Percentiles rank a stretch among this genome's conserved stretches.
Conservation (phyloP, 2,329 filamentous ascomycete genomes). For the Xylaria sp. region DNA sequence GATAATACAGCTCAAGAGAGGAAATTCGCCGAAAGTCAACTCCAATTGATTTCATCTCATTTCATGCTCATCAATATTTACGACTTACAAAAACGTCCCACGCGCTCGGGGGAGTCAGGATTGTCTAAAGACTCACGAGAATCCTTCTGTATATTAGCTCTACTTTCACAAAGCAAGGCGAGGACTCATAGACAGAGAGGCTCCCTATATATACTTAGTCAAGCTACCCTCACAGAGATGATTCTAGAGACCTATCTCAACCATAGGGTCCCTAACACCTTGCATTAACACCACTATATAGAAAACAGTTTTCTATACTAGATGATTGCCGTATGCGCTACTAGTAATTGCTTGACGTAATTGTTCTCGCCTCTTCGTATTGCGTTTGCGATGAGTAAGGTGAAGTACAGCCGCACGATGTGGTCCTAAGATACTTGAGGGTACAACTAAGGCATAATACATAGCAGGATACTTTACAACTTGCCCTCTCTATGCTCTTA, state of each 20-base stretch:
- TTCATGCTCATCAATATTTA: neutral
- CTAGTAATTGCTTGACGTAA: neutral
- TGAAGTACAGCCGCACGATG: neutral
- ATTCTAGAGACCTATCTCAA: too few relatives aligned
- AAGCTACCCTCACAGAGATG: too few relatives aligned
- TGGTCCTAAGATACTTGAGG: neutral
- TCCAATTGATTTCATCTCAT: too few relatives aligned
- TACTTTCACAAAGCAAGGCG: too few relatives aligned
- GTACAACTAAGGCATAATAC: neutral
- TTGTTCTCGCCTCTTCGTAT: neutral
- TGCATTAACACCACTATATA: neutral
- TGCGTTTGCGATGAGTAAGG: neutral
- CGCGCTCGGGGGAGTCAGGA: neutral
- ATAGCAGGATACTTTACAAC: neutral
- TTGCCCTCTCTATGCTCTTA: neutral
- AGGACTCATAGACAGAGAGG: too few relatives aligned
- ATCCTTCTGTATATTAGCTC: neutral
- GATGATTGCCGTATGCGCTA: too few relatives aligned
- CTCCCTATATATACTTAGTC: too few relatives aligned
- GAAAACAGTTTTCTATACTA: neutral
- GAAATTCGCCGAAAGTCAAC: too few relatives aligned
- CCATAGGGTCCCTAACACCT: neutral
- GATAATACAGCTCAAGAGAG: too few relatives aligned
- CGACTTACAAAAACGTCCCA: neutral
- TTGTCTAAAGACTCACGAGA: neutral